Evolutionary conservation across 1,284 basidiomycete species (phyloP).

Genomic region (Fomitopsis schrenkii): DNA sequence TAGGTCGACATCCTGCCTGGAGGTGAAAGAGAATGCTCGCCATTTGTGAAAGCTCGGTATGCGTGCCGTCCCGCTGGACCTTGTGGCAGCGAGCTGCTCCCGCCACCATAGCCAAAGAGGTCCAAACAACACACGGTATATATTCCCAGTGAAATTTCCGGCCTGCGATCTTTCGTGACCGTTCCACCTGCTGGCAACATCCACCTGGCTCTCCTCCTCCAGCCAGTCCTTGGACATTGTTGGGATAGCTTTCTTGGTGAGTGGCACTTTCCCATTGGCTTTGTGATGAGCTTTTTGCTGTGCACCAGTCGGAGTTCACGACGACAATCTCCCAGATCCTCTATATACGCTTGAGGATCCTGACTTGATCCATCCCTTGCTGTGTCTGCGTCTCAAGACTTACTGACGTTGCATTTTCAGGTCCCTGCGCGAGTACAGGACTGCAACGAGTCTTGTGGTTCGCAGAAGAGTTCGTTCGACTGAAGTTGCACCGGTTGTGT

Average conservation of each 20-base stretch:
- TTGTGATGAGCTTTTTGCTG: conserved; percentile 28
- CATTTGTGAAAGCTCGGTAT: background rate
- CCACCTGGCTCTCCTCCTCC: background rate
- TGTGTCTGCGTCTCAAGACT: background rate
- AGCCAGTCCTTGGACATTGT: background rate
- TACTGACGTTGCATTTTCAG: background rate
- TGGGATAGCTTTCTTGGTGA: background rate
- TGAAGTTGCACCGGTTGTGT: no score
- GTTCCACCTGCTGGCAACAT: no score
- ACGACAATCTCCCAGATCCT: conserved; percentile 25
- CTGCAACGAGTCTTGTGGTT: no score
- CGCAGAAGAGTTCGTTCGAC: no score
- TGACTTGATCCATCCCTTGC: conserved; percentile 11
- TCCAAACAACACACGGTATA: background rate
- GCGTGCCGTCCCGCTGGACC: background rate
- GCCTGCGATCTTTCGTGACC: background rate
- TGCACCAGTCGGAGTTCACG: conserved; percentile 28
- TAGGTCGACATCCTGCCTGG: conserved; percentile 1
- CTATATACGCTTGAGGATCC: conserved; percentile 28
- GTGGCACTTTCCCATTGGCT: background rate
- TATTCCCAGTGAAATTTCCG: background rate
- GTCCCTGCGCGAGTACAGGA: no score
- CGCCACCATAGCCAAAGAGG: conserved; percentile 3
- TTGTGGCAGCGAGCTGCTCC: background rate
- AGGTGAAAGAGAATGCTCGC: conserved; percentile 3